phyloP scores from a whole-genome alignment of 176 grass and related monocot species.

The Rhynchospora tenuis region DNA sequence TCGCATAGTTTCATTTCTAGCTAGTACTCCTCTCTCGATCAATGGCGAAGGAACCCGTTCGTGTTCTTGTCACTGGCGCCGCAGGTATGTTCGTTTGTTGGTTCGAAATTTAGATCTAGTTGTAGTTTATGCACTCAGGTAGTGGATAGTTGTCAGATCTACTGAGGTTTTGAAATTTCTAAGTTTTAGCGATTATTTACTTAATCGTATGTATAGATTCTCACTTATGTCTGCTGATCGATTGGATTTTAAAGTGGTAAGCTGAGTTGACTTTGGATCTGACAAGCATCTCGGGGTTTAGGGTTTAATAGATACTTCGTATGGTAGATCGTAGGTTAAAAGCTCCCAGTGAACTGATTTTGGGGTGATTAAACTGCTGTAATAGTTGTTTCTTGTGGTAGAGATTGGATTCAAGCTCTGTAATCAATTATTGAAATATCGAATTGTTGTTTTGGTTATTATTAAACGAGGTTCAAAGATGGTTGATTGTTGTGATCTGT shows the following conservation, averaged over 20 bases:
- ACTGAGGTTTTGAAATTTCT: neutral
- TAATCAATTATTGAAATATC: neutral
- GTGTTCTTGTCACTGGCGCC: constrained; percentile 96
- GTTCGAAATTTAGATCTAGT: neutral
- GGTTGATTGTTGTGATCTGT: neutral
- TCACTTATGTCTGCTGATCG: neutral
- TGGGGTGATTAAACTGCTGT: neutral
- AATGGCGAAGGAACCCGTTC: constrained; percentile 92
- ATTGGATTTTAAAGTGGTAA: neutral
- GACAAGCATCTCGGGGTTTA: constrained; percentile 4
- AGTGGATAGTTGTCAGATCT: constrained; percentile 17
- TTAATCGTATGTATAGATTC: constrained; percentile 2
- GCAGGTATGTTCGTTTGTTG: constrained; percentile 46
- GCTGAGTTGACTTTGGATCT: constrained; percentile 12
- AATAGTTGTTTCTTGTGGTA: neutral
- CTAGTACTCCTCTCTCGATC: neutral
- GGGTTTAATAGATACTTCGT: neutral
- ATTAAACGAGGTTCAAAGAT: neutral
- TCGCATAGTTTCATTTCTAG: neutral
- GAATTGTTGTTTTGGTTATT: neutral
- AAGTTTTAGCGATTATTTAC: neutral
- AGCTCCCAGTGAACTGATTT: neutral
- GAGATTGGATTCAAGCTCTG: neutral
- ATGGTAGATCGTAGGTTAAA: neutral
- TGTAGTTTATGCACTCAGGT: neutral